A percentile compares a stretch with the other conserved stretches of the same genome.
phyloP scores from a whole-genome alignment of 352 stramenopile species.

The Phytophthora chlamydospora region DNA sequence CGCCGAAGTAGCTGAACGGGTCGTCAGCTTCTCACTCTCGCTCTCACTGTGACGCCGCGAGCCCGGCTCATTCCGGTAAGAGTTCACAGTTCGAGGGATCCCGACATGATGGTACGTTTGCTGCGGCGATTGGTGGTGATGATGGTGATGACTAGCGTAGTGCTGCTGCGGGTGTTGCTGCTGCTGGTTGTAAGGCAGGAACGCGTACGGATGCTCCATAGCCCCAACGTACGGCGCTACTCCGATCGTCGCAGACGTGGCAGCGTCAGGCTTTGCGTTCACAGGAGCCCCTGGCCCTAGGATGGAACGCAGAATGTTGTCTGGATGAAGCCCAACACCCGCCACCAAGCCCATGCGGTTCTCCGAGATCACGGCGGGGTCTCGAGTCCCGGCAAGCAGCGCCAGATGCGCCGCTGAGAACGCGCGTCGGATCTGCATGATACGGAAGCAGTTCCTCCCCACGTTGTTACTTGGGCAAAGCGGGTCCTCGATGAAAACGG shows the following conservation, averaged over 20 bases:
- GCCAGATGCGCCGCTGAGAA: conserved; percentile 78
- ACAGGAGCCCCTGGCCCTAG: conserved; percentile 61
- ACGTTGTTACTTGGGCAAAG: conserved; percentile 95
- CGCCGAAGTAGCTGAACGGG: conserved; percentile 53
- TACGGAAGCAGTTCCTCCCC: conserved; percentile 95
- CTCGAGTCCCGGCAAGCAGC: conserved; percentile 67
- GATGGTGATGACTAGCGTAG: conserved; percentile 40
- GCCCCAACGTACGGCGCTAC: conserved; percentile 28
- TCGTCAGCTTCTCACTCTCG: conserved; percentile 72
- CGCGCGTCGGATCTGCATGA: conserved; percentile 88
- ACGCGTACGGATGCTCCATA: conserved; percentile 34
- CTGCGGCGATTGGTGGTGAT: conserved; percentile 35
- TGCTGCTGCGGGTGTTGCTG: conserved; percentile 39
- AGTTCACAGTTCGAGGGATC: conserved; percentile 19
- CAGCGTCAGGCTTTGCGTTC: conserved; percentile 54
- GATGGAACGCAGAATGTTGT: conserved; percentile 82
- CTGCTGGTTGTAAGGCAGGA: conserved; percentile 38
- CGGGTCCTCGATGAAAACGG: conserved; percentile 96
- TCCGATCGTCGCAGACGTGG: conserved; percentile 28
- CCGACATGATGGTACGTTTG: conserved; percentile 35
- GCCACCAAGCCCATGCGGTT: conserved; percentile 65
- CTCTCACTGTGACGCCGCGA: conserved; percentile 72
- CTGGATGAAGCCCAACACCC: conserved; percentile 73
- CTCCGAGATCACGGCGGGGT: conserved; percentile 53
- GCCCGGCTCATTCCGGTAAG: conserved; percentile 34